Base-by-base conservation (phyloP, 192 early-diverging fungal species). In the Tieghemiomyces parasiticus region DNA sequence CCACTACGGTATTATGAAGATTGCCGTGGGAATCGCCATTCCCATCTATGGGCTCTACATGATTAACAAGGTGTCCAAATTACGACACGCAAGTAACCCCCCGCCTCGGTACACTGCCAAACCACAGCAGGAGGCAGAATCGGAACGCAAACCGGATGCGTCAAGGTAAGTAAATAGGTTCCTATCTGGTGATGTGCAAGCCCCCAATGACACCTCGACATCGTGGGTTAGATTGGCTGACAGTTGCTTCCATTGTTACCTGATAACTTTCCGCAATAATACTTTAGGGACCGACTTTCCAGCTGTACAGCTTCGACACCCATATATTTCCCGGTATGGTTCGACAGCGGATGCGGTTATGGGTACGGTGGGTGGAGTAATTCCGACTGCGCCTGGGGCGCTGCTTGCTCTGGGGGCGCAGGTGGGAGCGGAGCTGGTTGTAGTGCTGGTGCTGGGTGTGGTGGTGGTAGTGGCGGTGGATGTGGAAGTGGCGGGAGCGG, bases 361-460 rank as follows among this genome's bases (percentile, higher is more conserved):
- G 31, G 31, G 12, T 35, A 56, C 16, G 12, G 16, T 9, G 2
- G 29, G 16, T 30, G 14, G 9, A 31, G 54, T 14, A 28, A 14
- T 4, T 32, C 20, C 32, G 54, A 56, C 34, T 20, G 54, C 24
- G 13, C 2, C 29, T 2, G 54, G 29, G 13, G 12, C 2, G 31
- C 33, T 19, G 54, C 29, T 29, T 56, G 54, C 24, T 26, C 16
- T 56, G 34, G 24, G 4, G 32, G 24, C 19, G 16, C 50, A 26
- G 32, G 44, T 14, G 47, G 61, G 4, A 29, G 48, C 28, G 26
- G 24, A 8, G 61, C 33, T 20, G 38, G 47, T 0, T 28, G 56
- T 34, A 48, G 56, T 6, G 58, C 48, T 25, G 63, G 61, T 22
- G 63, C 58, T 22, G 46, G 67, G n/a, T 46, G 59, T 12, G 45